Conservation (phyloP, 2,329 filamentous ascomycete species). For the Blastomyces percursus region DNA sequence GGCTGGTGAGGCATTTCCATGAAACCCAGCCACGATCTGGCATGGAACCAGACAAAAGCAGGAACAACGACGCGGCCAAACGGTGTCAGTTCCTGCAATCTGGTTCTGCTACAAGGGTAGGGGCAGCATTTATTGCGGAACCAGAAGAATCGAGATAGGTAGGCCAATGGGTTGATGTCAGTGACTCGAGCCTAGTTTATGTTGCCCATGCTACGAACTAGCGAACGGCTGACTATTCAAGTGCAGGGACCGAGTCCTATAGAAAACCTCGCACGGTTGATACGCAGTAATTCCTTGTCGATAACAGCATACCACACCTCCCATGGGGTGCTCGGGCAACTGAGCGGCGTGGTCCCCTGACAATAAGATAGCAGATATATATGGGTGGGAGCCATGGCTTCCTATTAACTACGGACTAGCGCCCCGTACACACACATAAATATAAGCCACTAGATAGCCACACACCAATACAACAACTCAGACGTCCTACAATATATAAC, state of each 20-base stretch:
- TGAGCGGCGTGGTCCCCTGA: not conserved
- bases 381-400: no score
- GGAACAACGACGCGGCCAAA: not conserved
- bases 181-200: not conserved
- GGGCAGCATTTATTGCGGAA: not conserved
- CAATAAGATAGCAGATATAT: not conserved
- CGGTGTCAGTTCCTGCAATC: not conserved
- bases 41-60: no score
- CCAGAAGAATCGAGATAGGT: not conserved
- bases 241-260: not conserved
- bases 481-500: no score
- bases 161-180: not conserved
- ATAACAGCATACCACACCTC: not conserved
- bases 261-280: not conserved
- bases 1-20: not conserved
- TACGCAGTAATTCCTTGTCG: not conserved
- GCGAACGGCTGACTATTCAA: not conserved
- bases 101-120: not conserved
- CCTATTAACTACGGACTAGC: no score
- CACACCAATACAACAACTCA: no score
- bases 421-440: no score
- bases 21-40: not conserved
- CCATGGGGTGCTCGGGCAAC: not conserved
- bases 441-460: no score
- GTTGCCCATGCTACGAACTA: not conserved